Evolutionary conservation across 2,329 filamentous ascomycete species (phyloP).

Genomic region (Davidsoniella neocaledoniae): DNA sequence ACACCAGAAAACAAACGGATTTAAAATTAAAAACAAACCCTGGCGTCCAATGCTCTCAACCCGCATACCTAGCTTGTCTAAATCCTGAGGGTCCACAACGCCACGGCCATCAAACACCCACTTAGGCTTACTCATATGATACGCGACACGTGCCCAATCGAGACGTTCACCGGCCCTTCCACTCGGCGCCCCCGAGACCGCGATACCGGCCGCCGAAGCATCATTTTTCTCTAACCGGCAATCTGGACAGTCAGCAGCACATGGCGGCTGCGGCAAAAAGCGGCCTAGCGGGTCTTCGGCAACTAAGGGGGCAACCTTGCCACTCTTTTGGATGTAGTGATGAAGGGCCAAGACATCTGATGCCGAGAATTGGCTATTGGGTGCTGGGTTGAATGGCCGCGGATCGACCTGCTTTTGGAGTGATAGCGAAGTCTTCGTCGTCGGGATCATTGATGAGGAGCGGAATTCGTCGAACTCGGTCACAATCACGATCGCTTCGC

Average conservation of each 20-base stretch:
- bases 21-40: slow-evolving; percentile 9
- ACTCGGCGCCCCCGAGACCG: slow-evolving; percentile 15
- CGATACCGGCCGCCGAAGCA: slow-evolving; percentile 17
- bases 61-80: slow-evolving; percentile 32
- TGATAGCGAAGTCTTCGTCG: slow-evolving; percentile 17
- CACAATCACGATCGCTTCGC: slow-evolving; percentile 35
- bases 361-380: slow-evolving; percentile 28
- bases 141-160: slow-evolving; percentile 34
- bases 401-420: slow-evolving; percentile 21
- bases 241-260: slow-evolving; percentile 31
- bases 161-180: slow-evolving; percentile 29
- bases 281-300: slow-evolving; percentile 28
- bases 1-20: not conserved
- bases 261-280: slow-evolving; percentile 28
- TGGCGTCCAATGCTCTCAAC: slow-evolving; percentile 37
- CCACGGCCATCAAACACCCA: slow-evolving; percentile 42
- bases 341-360: slow-evolving; percentile 21
- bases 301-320: not conserved
- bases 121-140: slow-evolving; percentile 33
- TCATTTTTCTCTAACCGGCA: slow-evolving; percentile 27
- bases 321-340: slow-evolving; percentile 14
- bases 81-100: slow-evolving; percentile 30
- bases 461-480: slow-evolving; percentile 41
- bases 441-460: slow-evolving; percentile 21
- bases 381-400: slow-evolving; percentile 27